Evolutionary conservation across 495 filamentous ascomycete genomes (phyloP).

Genomic region (Amphirosellinia nigrospora): DNA sequence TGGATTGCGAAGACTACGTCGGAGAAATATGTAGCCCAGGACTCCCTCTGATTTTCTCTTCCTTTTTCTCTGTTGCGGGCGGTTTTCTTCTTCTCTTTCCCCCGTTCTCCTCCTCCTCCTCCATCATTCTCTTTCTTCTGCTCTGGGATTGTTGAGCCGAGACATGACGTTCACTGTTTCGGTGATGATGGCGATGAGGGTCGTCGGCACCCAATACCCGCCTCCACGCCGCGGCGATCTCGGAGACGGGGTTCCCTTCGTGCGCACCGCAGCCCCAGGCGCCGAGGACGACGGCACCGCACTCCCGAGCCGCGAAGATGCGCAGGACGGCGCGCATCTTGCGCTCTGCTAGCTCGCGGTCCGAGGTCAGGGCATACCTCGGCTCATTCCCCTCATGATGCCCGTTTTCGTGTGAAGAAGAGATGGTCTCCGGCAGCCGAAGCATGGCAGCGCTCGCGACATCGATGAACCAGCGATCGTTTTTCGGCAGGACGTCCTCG

Average conservation of each 20-base stretch:
- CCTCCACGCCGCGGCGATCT: conserved; percentile 68
- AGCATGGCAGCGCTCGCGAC: conserved; percentile 66
- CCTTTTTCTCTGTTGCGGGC: background rate
- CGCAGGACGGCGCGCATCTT: conserved; percentile 69
- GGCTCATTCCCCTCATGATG: conserved; percentile 8
- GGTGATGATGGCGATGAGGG: conserved; percentile 1
- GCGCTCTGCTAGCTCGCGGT: conserved; percentile 57
- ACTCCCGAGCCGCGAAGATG: conserved; percentile 57
- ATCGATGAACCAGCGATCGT: conserved; percentile 56
- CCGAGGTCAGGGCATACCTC: conserved; percentile 33
- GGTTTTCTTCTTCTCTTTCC: background rate
- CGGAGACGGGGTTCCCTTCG: conserved; percentile 61
- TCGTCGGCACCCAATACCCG: conserved; percentile 51
- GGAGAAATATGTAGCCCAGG: conserved; percentile 44
- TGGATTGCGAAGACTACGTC: conserved; percentile 57
- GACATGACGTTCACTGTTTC: conserved; percentile 1
- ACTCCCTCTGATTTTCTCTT: conserved; percentile 26
- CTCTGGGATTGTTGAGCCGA: background rate
- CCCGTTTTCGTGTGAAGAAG: background rate
- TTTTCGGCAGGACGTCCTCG: conserved; percentile 42
- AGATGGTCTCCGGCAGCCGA: conserved; percentile 47
- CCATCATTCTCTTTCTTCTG: background rate
- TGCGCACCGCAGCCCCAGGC: conserved; percentile 74
- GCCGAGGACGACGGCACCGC: conserved; percentile 64
- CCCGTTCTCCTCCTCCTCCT: background rate